A percentile compares a stretch with the other conserved stretches of the same genome.
phyloP scores from a whole-genome alignment of 305 asterid species.

The Fraxinus platypoda region DNA sequence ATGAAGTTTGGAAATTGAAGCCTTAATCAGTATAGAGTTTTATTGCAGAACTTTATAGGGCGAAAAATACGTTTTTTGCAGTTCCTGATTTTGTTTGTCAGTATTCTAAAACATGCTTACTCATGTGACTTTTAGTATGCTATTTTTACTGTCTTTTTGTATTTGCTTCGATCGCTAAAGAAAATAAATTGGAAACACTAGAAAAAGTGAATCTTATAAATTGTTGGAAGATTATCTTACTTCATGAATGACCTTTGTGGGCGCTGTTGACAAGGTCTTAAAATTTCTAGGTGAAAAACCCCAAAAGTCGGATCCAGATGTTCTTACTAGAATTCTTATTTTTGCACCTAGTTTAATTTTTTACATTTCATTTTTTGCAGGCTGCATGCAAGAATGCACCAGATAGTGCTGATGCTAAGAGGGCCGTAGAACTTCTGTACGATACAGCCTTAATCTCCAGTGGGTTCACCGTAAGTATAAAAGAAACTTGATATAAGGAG shows the following conservation, averaged over 20 bases:
- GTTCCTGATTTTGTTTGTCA: background rate
- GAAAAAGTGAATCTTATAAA: background rate
- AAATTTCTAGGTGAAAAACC: background rate
- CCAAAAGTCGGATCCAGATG: background rate
- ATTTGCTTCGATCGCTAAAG: background rate
- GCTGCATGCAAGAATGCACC: conserved; percentile 97
- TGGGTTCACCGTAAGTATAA: conserved; percentile 80
- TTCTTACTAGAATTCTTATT: background rate
- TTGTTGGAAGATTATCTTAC: background rate
- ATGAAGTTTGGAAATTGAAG: background rate
- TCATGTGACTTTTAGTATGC: background rate
- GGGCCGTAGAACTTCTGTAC: conserved; percentile 83
- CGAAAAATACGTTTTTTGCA: background rate
- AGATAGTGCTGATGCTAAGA: conserved; percentile 79
- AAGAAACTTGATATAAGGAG: background rate
- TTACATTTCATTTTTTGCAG: conserved; percentile 37
- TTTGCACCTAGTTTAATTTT: background rate
- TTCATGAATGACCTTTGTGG: background rate
- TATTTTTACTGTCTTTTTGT: background rate
- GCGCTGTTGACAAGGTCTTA: background rate
- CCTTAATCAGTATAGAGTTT: background rate
- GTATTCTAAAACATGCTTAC: background rate
- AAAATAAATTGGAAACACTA: background rate
- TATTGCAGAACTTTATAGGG: background rate
- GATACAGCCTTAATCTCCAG: conserved; percentile 94